Evolutionary conservation across 2,329 filamentous ascomycete genomes (phyloP), one percentile per base, ranked within the genome.

Genomic region (Colletotrichum abscissum): DNA sequence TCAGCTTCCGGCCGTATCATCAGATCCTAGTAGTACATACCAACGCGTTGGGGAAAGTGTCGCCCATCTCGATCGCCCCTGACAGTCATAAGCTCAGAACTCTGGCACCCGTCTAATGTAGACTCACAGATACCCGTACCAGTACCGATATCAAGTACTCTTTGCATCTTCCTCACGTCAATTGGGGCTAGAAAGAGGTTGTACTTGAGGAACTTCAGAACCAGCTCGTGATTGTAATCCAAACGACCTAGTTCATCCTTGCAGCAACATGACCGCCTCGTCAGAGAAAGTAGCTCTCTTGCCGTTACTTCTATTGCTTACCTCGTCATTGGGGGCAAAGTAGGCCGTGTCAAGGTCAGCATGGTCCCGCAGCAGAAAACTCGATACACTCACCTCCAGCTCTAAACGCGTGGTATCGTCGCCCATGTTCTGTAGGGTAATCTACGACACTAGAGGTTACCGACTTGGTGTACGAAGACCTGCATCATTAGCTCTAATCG

Each of bases 51-150:
- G 54, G 46, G 28, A 70, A 60, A 6, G 52, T 1, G n/a, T 70
- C 63, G 1, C 38, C 63, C 38, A 70, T 67, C n/a, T 66, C 55
- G 9, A 67, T 70, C 2, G 62, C 62, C 68, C 68, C 63, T 70
- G n/a, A 3, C 1, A 49, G 1, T n/a, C 1, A n/a, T 49, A 4
- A 49, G 42, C 42, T 49, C 4, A 2, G 2, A n/a, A n/a, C 6
- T 8, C 42, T 30, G 30, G 8, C 30, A 3, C 30, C 1, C 30
- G 30, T 1, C 1, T 3, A 33, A 1, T 33, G 30, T 1, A 33
- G 30, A 33, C 66, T 26, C 64, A 78, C 90, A 92, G 71, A 91
- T 89, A 3, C 90, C 90, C 0, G 89, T 90, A n/a, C 91, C 91
- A 7, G 88, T 91, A 57, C 89, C 89, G 11, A 91, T 82, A 76